phyloP scores from a whole-genome alignment of 1,139 yeast species.

The Candida gigantensis region DNA sequence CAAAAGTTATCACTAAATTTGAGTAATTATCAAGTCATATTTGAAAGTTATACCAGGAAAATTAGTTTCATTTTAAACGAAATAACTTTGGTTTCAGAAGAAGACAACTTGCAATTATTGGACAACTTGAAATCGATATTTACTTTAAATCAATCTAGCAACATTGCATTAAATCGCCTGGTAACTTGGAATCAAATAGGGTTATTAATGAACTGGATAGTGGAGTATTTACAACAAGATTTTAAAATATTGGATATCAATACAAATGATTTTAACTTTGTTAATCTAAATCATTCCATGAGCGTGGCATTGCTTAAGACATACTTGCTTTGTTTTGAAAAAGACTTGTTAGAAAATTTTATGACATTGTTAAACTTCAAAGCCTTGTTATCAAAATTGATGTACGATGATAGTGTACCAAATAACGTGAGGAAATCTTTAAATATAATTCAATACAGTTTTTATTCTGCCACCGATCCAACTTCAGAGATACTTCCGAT shows the following conservation, averaged over 20 bases:
- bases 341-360: conserved; percentile 21
- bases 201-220: conserved; percentile 33
- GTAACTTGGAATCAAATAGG: conserved; percentile 30
- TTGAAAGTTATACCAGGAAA: conserved; percentile 36
- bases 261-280: conserved; percentile 9
- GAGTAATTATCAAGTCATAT: conserved; percentile 24
- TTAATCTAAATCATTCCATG: conserved; percentile 21
- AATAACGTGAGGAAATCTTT: conserved; percentile 18
- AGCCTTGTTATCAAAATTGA: conserved; percentile 8
- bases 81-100: conserved; percentile 10
- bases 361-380: conserved; percentile 17
- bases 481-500: conserved; percentile 13
- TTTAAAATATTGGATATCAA: conserved; percentile 3
- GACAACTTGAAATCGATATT: conserved; percentile 33
- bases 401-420: conserved; percentile 14
- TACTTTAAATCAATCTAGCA: conserved; percentile 32
- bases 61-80: conserved; percentile 34
- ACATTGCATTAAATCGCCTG: conserved; percentile 28
- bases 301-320: conserved; percentile 26
- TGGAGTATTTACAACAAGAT: conserved; percentile 17
- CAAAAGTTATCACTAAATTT: conserved; percentile 29
- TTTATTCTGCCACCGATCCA: conserved; percentile 10
- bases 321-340: conserved; percentile 22
- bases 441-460: conserved; percentile 23
- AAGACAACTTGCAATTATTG: conserved; percentile 14